These are phyloP conservation scores for Centaurea solstitialis DNA, from an alignment of 129 eudicot genomes.

Conservation along the genomic window DNA sequence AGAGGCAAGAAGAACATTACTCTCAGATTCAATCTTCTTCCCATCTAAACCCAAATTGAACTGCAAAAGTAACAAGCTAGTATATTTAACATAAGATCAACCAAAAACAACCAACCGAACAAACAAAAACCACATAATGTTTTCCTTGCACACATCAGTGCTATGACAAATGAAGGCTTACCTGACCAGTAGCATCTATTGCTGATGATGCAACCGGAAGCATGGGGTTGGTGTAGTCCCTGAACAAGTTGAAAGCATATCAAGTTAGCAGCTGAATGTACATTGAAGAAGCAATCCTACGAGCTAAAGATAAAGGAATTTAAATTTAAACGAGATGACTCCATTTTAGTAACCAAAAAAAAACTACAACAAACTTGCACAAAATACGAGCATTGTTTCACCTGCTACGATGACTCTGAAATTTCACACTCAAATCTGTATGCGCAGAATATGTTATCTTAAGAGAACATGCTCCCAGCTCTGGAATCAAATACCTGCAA, in stretches of 20 bases:
- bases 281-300: background rate
- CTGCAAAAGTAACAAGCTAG: conserved; percentile 44
- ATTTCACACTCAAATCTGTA: conserved; percentile 92
- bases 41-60: conserved; percentile 79
- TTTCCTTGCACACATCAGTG: background rate
- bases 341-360: background rate
- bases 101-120: background rate
- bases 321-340: background rate
- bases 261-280: background rate
- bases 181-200: conserved; percentile 95
- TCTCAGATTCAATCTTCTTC: conserved; percentile 89
- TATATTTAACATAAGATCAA: background rate
- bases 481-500: conserved; percentile 88
- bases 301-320: background rate
- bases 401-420: conserved; percentile 99
- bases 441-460: conserved; percentile 93
- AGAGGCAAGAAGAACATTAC: conserved; percentile 98
- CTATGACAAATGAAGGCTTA: conserved; percentile 19
- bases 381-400: conserved; percentile 8
- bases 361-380: background rate
- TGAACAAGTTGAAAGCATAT: conserved; percentile 26
- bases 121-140: background rate
- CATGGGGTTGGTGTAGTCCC: conserved; percentile 93
- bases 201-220: conserved; percentile 98
- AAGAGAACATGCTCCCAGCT: conserved; percentile 80